Base-by-base conservation (phyloP, 352 stramenopile genomes). In the Peronospora farinosa region DNA sequence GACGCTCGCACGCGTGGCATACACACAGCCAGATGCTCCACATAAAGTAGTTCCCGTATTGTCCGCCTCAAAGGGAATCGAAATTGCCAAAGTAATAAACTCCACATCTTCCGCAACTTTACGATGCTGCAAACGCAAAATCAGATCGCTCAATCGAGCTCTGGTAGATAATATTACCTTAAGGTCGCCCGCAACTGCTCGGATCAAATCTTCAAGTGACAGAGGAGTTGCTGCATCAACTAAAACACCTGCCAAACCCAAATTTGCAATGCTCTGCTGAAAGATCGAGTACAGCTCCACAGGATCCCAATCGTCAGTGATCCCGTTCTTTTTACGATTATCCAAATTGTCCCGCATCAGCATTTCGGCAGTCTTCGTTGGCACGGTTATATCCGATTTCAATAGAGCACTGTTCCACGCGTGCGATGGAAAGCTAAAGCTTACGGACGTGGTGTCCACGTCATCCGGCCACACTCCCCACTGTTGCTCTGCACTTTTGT, bases 361-460 rank as follows among this genome's bases (percentile, higher is more conserved):
- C 15, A 71, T 63, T 27, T 66, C 54, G n/a, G 16, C 31, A 17
- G 49, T 38, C n/a, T 32, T 51, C 2, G 32, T 50, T 5, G 46
- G 43, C 7, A 16, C 31, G 13, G 5, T 39, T 17, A 31, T 28
- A 27, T 60, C 36, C 9, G 33, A 63, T 19, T 35, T 44, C 15
- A 69, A 38, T 5, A 74, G 13, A 17, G 51, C 38, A 5, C 12
- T 25, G n/a, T 58, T 72, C 67, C 67, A 77, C 10, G 63, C 51
- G 38, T 65, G 57, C 6, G 58, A 57, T 7, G 48, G 51, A 12
- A 68, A 72, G 19, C 67, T 70, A 40, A 74, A 54, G 17, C 48
- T 64, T 19, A 69, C 57, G 4, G 51, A 66, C 15, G 65, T 69
- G n/a, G 65, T 68, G 51, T 74, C 65, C 35, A 74, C 57, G 11